Percentiles rank a stretch among this genome's conserved stretches.
Evolutionary conservation across 345 rosid genomes (phyloP).

Genomic region (Populus davidiana): DNA sequence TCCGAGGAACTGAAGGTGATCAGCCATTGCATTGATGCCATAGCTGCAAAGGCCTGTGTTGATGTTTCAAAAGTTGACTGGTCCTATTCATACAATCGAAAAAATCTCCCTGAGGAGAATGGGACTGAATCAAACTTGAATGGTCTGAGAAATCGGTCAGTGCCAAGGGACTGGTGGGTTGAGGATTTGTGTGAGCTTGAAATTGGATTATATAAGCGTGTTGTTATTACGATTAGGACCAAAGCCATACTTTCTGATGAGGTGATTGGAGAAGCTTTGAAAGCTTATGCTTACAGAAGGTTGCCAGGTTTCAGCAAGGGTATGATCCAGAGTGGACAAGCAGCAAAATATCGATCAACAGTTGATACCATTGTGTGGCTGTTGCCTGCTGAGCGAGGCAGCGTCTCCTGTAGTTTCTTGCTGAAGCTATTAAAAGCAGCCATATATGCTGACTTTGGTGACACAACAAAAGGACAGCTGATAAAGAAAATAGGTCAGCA

Average conservation of each 20-base stretch:
- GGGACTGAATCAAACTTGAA: conserved; percentile 33
- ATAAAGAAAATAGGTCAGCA: conserved; percentile 63
- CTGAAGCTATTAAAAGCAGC: conserved; percentile 76
- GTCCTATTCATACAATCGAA: conserved; percentile 73
- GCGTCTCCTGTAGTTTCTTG: conserved; percentile 73
- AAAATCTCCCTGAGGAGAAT: conserved; percentile 64
- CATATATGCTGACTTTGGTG: conserved; percentile 49
- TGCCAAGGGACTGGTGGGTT: conserved; percentile 91
- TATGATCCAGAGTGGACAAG: conserved; percentile 46
- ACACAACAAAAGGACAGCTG: conserved; percentile 42
- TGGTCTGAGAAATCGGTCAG: conserved; percentile 42
- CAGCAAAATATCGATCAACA: conserved; percentile 42
- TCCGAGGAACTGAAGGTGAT: conserved; percentile 65
- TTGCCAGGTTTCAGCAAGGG: conserved; percentile 65
- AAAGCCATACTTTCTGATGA: conserved; percentile 45
- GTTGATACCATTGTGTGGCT: conserved; percentile 60
- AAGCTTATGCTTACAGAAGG: conserved; percentile 76
- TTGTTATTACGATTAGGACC: conserved; percentile 44
- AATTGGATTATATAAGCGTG: conserved; percentile 59
- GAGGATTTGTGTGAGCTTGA: conserved; percentile 85
- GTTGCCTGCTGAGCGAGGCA: conserved; percentile 63
- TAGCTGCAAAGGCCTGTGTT: conserved; percentile 61
- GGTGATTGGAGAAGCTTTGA: conserved; percentile 82
- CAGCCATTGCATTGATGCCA: conserved; percentile 59
- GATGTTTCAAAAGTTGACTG: conserved; percentile 71